phyloP scores from a whole-genome alignment of 306 rosid species.

The Nissolia schottii region DNA sequence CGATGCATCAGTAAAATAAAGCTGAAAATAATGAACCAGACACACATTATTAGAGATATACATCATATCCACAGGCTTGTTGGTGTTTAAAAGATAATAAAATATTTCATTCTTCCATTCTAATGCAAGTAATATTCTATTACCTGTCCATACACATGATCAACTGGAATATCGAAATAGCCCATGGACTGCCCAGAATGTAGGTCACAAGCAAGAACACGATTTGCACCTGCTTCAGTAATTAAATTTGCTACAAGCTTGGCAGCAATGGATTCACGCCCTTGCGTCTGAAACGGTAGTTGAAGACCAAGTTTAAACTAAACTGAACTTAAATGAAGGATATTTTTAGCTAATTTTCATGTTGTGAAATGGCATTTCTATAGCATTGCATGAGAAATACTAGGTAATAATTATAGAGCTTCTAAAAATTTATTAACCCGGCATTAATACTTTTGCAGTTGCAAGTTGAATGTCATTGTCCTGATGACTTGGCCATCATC shows the following conservation, averaged over 20 bases:
- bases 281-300: conserved; percentile 70
- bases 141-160: conserved; percentile 99
- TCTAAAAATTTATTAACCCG: not conserved
- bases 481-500: not conserved
- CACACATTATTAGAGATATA: not conserved
- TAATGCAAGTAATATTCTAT: not conserved
- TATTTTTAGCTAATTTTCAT: not conserved
- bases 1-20: conserved; percentile 1
- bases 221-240: conserved; percentile 99
- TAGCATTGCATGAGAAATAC: conserved; percentile 3
- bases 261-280: conserved; percentile 99
- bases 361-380: not conserved
- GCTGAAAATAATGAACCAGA: not conserved
- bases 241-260: conserved; percentile 98
- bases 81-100: not conserved
- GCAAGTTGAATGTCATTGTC: not conserved
- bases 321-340: not conserved
- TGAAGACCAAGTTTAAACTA: conserved; percentile 6
- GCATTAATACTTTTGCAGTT: not conserved
- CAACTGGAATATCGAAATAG: conserved; percentile 96
- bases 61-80: not conserved
- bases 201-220: conserved; percentile 98
- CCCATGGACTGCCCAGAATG: conserved; percentile 99
- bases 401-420: not conserved
- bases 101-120: conserved; percentile 1